Evolutionary conservation across 805 yeast genomes (phyloP).

Genomic region (Blastobotrys parvus): DNA sequence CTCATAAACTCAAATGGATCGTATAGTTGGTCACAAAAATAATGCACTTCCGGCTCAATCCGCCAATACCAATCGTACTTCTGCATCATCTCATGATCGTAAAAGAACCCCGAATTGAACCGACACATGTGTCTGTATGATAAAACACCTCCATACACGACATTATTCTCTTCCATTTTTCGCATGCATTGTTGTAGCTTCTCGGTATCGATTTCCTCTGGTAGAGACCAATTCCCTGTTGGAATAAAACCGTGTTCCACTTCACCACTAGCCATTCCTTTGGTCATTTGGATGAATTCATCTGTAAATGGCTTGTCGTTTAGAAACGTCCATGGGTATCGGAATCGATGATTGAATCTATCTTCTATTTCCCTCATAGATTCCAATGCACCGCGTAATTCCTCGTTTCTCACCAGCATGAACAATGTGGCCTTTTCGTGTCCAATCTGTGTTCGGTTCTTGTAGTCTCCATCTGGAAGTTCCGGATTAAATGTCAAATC

Average conservation of each 20-base stretch:
- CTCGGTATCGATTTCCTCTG: constrained; percentile 57
- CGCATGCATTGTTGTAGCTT: constrained; percentile 41
- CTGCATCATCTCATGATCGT: constrained; percentile 59
- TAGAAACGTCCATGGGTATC: constrained; percentile 93
- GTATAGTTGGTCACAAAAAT: constrained; percentile 61
- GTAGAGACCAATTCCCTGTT: constrained; percentile 76
- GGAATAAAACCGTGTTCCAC: constrained; percentile 76
- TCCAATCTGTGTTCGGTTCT: constrained; percentile 35
- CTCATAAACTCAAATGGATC: constrained; percentile 83
- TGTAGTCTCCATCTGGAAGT: constrained; percentile 9
- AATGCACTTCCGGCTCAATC: constrained; percentile 88
- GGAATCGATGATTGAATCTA: constrained; percentile 69
- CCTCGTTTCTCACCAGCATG: constrained; percentile 82
- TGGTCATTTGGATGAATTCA: constrained; percentile 64
- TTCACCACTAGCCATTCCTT: constrained; percentile 63
- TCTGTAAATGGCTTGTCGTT: constrained; percentile 81
- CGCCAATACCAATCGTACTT: constrained; percentile 89
- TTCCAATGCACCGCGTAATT: constrained; percentile 59
- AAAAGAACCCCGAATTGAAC: constrained; percentile 87
- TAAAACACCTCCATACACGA: constrained; percentile 56
- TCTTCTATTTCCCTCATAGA: constrained; percentile 87
- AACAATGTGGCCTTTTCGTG: constrained; percentile 76
- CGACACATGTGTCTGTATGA: constrained; percentile 92
- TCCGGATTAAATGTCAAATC: constrained; percentile 12
- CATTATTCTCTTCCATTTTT: constrained; percentile 33